phyloP scores from a whole-genome alignment of 78 protist genomes.

The Emiliania huxleyi region DNA sequence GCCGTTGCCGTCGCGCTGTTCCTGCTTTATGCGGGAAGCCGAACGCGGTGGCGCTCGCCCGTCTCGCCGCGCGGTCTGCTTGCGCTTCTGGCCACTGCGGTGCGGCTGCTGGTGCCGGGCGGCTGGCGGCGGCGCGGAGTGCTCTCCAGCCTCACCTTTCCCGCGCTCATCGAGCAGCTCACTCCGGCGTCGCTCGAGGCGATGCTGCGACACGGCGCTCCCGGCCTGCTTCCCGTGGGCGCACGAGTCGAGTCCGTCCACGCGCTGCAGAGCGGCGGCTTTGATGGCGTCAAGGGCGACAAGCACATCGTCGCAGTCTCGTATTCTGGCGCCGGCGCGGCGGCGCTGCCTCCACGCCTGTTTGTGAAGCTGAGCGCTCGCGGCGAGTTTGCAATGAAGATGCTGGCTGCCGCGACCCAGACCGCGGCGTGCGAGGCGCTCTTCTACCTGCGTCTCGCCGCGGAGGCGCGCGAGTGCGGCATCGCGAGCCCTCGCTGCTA shows the following conservation, averaged over 20 bases:
- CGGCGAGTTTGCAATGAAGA: neutral
- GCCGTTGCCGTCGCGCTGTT: too few species aligned
- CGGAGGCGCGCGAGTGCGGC: neutral
- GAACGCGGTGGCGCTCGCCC: too few species aligned
- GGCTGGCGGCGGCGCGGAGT: neutral
- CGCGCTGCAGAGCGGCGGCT: neutral
- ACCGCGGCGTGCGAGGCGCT: neutral
- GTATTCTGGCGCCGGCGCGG: neutral
- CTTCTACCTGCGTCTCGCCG: neutral
- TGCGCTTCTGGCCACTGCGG: neutral
- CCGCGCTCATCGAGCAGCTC: neutral
- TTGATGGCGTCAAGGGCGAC: conserved; percentile 5
- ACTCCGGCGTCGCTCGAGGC: neutral
- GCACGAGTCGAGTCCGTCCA: neutral
- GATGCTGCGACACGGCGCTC: neutral
- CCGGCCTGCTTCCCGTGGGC: neutral
- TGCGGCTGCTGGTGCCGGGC: neutral
- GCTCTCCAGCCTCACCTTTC: neutral
- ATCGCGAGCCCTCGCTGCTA: neutral
- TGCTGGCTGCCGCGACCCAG: neutral
- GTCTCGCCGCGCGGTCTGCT: neutral
- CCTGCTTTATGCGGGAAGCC: too few species aligned
- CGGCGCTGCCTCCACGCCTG: neutral
- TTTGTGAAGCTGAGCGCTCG: neutral
- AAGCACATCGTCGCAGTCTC: neutral